A percentile compares a stretch with the other conserved stretches of the same genome.
Conservation (phyloP, 2,329 filamentous ascomycete species). For the Phialemonium atrogriseum region DNA sequence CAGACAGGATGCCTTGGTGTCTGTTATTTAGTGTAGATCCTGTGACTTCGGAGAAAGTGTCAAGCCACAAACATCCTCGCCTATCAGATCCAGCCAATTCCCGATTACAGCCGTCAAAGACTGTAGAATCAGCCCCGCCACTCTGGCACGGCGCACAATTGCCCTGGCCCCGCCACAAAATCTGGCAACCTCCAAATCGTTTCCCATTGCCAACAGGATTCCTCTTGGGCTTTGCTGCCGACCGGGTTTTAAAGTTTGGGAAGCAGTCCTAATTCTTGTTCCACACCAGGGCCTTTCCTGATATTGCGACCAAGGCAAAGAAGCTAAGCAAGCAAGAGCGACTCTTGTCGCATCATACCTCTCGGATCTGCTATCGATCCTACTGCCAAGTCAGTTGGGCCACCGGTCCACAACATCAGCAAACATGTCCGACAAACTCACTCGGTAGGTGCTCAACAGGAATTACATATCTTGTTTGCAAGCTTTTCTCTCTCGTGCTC, state of each 20-base stretch:
- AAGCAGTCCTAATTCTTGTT: too few relatives aligned
- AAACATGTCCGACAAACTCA: constrained; percentile 86
- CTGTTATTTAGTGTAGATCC: too few relatives aligned
- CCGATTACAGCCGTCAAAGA: constrained; percentile 9
- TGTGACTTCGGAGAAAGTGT: too few relatives aligned
- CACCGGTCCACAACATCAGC: constrained; percentile 6
- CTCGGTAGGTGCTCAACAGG: constrained; percentile 57
- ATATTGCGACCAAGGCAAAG: too few relatives aligned
- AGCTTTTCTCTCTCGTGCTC: neutral
- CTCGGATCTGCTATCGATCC: neutral
- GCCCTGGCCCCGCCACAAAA: constrained; percentile 10
- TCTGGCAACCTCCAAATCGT: neutral
- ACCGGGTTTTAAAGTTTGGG: too few relatives aligned
- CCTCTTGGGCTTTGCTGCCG: too few relatives aligned
- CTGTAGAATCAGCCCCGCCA: constrained; percentile 1
- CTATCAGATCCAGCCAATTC: constrained; percentile 14
- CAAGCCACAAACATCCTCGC: constrained; percentile 3
- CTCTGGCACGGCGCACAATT: constrained; percentile 3
- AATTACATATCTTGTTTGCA: neutral
- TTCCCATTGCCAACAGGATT: too few relatives aligned
- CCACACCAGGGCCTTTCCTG: too few relatives aligned
- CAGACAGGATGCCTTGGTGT: too few relatives aligned
- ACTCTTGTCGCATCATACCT: neutral
- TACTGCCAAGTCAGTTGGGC: constrained; percentile 3
- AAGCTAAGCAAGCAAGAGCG: too few relatives aligned